These are phyloP conservation scores for Chenopodium berlandieri DNA, from an alignment of 148 eudicot genomes.

Conservation along the genomic window DNA sequence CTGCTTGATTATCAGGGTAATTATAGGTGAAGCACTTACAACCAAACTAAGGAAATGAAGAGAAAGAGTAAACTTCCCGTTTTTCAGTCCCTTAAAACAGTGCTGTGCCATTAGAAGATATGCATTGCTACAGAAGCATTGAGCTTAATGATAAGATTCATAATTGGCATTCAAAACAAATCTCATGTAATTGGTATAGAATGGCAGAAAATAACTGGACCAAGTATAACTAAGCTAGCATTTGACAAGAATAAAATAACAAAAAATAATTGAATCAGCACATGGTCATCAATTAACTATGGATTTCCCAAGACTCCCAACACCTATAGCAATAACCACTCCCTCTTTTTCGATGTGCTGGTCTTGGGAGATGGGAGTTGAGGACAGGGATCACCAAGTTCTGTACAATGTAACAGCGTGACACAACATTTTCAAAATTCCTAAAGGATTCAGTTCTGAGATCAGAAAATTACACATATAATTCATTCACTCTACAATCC, in stretches of 20 bases:
- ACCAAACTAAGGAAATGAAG: neutral
- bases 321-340: neutral
- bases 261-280: neutral
- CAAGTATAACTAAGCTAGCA: neutral
- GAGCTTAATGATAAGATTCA: neutral
- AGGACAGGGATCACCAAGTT: neutral
- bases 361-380: neutral
- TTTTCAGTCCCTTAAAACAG: neutral
- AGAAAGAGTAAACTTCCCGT: neutral
- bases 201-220: neutral
- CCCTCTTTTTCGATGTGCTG: neutral
- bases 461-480: neutral
- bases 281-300: neutral
- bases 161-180: neutral
- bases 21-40: neutral
- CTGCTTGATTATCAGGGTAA: neutral
- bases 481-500: too few relatives aligned
- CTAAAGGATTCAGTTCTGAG: neutral
- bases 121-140: neutral
- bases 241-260: neutral
- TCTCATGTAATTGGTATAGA: neutral
- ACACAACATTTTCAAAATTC: neutral
- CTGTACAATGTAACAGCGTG: neutral
- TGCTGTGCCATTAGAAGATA: neutral
- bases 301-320: neutral